Percentiles rank a stretch among this genome's conserved stretches.
Conservation (phyloP, 2,329 filamentous ascomycete genomes). For the Fusarium pseudocircinatum region DNA sequence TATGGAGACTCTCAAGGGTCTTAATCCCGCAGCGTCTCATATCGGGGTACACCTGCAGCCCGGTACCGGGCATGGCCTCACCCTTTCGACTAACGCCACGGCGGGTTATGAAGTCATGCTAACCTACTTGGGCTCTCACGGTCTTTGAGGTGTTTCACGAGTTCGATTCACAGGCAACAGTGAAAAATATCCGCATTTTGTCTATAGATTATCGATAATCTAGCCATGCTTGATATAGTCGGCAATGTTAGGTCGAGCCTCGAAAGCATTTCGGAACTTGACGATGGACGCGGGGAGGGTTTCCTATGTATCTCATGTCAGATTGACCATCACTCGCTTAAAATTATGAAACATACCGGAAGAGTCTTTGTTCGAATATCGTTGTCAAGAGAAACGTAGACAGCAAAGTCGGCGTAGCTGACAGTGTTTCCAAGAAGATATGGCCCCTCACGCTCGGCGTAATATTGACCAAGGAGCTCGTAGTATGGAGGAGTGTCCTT, state of each 20-base stretch:
- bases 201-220: fast-evolving
- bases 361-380: constrained; percentile 46
- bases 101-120: neutral
- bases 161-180: fast-evolving
- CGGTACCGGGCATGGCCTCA: neutral
- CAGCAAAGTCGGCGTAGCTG: constrained; percentile 52
- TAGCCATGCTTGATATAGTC: neutral
- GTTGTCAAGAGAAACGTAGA: constrained; percentile 53
- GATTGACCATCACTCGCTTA: fast-evolving
- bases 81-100: neutral
- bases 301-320: neutral
- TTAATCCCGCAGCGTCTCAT: neutral
- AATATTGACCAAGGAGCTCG: constrained; percentile 43
- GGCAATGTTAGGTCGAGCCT: neutral
- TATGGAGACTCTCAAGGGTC: neutral
- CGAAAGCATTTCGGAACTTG: constrained; percentile 3
- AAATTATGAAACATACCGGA: constrained; percentile 44
- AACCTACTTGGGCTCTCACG: neutral
- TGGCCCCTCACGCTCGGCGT: constrained; percentile 44
- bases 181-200: neutral
- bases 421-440: constrained; percentile 50
- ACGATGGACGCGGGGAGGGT: neutral
- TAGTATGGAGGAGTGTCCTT: constrained; percentile 45
- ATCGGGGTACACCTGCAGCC: neutral
- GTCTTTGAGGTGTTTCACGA: neutral